Evolutionary conservation across 2,329 filamentous ascomycete species (phyloP), one percentile per base, ranked within the genome.

Genomic region (Dactylellina haptotyla): DNA sequence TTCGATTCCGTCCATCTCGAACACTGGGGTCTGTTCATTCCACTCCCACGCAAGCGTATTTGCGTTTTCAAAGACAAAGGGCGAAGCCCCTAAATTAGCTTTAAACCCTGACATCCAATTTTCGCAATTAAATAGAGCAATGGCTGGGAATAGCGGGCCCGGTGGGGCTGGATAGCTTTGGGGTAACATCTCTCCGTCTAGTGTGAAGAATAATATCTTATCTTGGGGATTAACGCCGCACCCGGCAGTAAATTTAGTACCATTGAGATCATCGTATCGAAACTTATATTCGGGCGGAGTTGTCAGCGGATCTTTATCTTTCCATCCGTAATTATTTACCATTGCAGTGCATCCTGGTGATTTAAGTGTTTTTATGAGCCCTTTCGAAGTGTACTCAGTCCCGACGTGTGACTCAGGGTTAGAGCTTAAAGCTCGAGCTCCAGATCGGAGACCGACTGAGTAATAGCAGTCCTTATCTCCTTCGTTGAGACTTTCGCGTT

Each of bases 121-220:
- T n/a, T 4, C 9, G 20, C 37, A 54, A 4, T 45, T 5, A n/a
- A 10, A 4, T n/a, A 63, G 1, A 6, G 12, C 12, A n/a, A 56
- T 12, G 1, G 39, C 18, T 4, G 37, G 50, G 12, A 57, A 39
- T 16, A 34, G 62, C 12, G 28, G 39, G 8, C 34, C 39, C 4
- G 14, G 1, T 1, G 28, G 9, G 4, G 23, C 23, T 14, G 28
- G 6, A 18, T 57, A 65, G 16, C 10, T 5, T 2, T n/a, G 34
- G 5, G 45, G 45, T 20, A 69, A 4, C 4, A 69, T 25, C 8
- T 46, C 8, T 3, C 64, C 64, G 25, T 69, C 54, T 1, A 28
- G n/a, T 2, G 64, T 61, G 14, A 69, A 69, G 25, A 69, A 61
- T 5, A 61, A 25, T 20, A 12, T 53, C 4, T 26, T 16, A n/a